phyloP scores from a whole-genome alignment of 495 filamentous ascomycete genomes.

The Articulospora tetracladia region DNA sequence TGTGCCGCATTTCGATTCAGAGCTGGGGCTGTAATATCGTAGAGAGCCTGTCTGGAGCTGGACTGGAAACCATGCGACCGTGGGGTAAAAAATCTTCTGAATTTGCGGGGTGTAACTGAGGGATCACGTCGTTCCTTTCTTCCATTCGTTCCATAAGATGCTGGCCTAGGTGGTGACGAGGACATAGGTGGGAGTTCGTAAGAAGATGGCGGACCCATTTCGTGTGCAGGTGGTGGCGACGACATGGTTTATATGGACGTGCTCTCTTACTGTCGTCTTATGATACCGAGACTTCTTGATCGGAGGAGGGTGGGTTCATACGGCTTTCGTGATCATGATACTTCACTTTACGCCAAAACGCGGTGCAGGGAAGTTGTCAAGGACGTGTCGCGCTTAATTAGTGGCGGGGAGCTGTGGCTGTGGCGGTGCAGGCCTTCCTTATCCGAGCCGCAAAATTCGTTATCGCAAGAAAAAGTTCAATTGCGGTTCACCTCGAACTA shows the following conservation, averaged over 20 bases:
- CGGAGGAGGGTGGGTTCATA: too few relatives aligned
- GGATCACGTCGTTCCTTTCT: conserved; percentile 43
- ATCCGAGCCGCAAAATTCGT: conserved; percentile 5
- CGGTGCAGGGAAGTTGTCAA: background rate
- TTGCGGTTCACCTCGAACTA: too few relatives aligned
- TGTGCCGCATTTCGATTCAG: conserved; percentile 53
- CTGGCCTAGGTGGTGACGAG: background rate
- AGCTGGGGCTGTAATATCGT: conserved; percentile 62
- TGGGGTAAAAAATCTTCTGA: conserved; percentile 82
- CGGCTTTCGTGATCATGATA: background rate
- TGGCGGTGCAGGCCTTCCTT: background rate
- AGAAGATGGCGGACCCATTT: background rate
- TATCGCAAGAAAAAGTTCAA: background rate
- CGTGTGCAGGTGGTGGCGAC: background rate
- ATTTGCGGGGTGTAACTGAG: conserved; percentile 68
- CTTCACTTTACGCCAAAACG: background rate
- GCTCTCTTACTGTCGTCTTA: background rate
- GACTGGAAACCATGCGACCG: conserved; percentile 17
- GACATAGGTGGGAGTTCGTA: background rate
- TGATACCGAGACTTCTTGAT: background rate
- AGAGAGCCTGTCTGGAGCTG: conserved; percentile 56
- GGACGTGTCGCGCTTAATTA: background rate
- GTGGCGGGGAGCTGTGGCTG: background rate
- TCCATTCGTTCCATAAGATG: conserved; percentile 1
- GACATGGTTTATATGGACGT: conserved; percentile 1